Evolutionary conservation across 108 stramenopile genomes (phyloP).

Genomic region (Asterionellopsis glacialis): DNA sequence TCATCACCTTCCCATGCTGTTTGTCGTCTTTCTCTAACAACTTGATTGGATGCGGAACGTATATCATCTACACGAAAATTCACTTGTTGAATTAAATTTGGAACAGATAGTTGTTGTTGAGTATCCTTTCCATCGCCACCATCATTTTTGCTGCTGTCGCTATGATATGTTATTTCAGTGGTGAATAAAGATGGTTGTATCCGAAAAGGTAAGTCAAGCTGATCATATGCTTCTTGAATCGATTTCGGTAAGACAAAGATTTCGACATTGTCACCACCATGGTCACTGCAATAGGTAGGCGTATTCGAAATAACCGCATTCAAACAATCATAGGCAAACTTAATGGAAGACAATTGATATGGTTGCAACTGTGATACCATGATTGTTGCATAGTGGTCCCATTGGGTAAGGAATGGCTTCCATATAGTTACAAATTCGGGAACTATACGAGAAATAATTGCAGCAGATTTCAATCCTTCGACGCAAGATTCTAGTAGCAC

Average conservation of each 20-base stretch:
- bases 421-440: conserved; percentile 9
- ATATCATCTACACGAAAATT: conserved; percentile 36
- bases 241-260: conserved; percentile 6
- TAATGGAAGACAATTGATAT: conserved; percentile 36
- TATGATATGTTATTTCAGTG: not conserved
- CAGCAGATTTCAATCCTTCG: conserved; percentile 34
- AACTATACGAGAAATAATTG: conserved; percentile 20
- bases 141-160: not conserved
- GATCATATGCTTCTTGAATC: conserved; percentile 30
- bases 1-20: conserved; percentile 59
- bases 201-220: conserved; percentile 34
- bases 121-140: not conserved
- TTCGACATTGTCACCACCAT: too few relatives aligned
- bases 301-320: not conserved
- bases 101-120: conserved; percentile 8
- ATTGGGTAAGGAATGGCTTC: conserved; percentile 8
- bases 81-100: conserved; percentile 28
- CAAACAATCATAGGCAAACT: conserved; percentile 34
- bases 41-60: conserved; percentile 22
- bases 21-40: conserved; percentile 43
- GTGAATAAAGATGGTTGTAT: conserved; percentile 17
- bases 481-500: conserved; percentile 7
- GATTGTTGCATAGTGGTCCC: not conserved
- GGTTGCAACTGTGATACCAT: conserved; percentile 11
- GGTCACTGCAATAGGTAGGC: too few relatives aligned